Percentiles rank a stretch among this genome's conserved stretches.
phyloP scores from a whole-genome alignment of 2,329 filamentous ascomycete species.

The Beauveria pseudobassiana region DNA sequence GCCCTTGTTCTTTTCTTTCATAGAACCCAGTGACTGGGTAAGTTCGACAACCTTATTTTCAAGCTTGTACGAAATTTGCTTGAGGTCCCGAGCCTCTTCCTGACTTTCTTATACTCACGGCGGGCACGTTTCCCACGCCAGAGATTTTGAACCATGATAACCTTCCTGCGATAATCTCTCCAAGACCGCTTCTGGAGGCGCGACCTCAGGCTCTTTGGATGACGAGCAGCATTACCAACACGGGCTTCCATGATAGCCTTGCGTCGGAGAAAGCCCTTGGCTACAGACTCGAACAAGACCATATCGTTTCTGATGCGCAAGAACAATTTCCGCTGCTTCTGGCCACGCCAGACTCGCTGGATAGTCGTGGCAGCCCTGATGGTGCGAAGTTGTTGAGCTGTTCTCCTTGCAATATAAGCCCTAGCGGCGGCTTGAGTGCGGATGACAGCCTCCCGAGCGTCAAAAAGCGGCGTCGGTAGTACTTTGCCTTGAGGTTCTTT shows the following conservation, averaged over 20 bases:
- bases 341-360: constrained; percentile 88
- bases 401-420: constrained; percentile 69
- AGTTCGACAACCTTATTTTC: constrained; percentile 99
- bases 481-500: constrained; percentile 94
- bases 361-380: constrained; percentile 88
- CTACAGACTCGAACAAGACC: constrained; percentile 78
- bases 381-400: constrained; percentile 72
- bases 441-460: constrained; percentile 75
- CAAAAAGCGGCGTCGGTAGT: constrained; percentile 86
- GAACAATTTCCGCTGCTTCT: constrained; percentile 81
- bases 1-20: constrained; percentile 92
- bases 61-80: constrained; percentile 98
- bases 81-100: constrained; percentile 97
- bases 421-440: constrained; percentile 70
- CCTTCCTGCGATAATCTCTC: constrained; percentile 84
- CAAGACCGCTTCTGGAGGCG: constrained; percentile 71
- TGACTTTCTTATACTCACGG: constrained; percentile 77
- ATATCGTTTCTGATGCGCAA: constrained; percentile 72
- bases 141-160: constrained; percentile 82
- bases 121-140: constrained; percentile 83
- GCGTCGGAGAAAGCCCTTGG: constrained; percentile 86
- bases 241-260: constrained; percentile 91
- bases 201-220: constrained; percentile 87
- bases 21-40: constrained; percentile 83
- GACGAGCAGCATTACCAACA: constrained; percentile 78